A percentile compares a stretch with the other conserved stretches of the same genome.
These are phyloP conservation scores for Tardiomyces digboiensis DNA, from an alignment of 1,139 yeast genomes.

Conservation along the genomic window DNA sequence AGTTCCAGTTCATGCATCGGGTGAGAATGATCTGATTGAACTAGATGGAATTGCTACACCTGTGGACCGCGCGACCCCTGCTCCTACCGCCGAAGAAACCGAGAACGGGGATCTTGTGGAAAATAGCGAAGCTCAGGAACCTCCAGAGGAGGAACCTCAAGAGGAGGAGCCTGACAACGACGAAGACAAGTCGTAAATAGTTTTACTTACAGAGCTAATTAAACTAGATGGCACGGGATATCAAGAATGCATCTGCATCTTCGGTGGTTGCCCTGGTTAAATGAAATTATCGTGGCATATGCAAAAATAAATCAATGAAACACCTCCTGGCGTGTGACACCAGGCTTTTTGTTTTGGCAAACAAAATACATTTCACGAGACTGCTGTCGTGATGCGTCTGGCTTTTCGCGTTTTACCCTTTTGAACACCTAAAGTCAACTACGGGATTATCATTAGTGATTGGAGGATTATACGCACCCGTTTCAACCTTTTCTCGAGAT, in stretches of 20 bases:
- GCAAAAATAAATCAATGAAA: background rate
- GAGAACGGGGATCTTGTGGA: conserved; percentile 18
- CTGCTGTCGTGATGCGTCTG: conserved; percentile 49
- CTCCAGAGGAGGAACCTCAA: conserved; percentile 5
- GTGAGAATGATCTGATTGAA: conserved; percentile 18
- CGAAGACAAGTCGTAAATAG: conserved; percentile 1
- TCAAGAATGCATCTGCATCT: no score
- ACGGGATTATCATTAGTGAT: background rate
- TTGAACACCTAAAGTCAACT: conserved; percentile 30
- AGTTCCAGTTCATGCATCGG: conserved; percentile 10
- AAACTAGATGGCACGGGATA: background rate
- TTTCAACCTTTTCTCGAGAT: conserved; percentile 47
- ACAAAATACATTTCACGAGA: conserved; percentile 68
- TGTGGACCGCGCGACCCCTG: conserved; percentile 10
- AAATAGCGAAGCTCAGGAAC: conserved; percentile 13
- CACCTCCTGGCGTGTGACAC: background rate
- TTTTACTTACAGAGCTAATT: background rate
- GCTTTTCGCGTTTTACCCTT: conserved; percentile 48
- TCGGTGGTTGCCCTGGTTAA: no score
- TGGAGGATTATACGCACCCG: conserved; percentile 24
- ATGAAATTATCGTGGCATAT: no score
- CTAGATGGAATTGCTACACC: conserved; percentile 6
- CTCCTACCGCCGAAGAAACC: conserved; percentile 13
- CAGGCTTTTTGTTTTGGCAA: conserved; percentile 27
- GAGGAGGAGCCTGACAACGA: conserved; percentile 5